Base-by-base conservation (phyloP, 2,329 filamentous ascomycete species). In the Acephala macrosclerotiorum region DNA sequence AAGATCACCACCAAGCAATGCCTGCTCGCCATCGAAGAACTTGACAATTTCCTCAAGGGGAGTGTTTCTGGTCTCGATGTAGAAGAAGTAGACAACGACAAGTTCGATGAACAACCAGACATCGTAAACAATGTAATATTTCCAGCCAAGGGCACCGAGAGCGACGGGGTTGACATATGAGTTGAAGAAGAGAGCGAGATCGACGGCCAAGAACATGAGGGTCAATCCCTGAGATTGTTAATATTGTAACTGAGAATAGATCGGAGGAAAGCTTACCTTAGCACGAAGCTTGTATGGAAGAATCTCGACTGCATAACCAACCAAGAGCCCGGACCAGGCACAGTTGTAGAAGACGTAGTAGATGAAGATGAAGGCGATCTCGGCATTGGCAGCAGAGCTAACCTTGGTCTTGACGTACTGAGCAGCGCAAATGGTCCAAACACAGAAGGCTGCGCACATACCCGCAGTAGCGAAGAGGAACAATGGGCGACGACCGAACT, bases 351-450 rank as follows among this genome's bases (percentile, higher is more conserved):
- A 82, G 61, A 83, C 77, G 57, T 77, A 77, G 79, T 81, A 83
- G 65, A 85, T 75, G 78, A 80, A 85, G 73, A 85, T 82, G 77
- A 84, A 81, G 65, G 77, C 77, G 64, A 83, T 78, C 66, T 72
- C 71, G 2, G 72, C 70, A 25, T 64, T 42, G 38, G 68, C 72
- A 60, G 70, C 66, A 18, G 63, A 60, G 9, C n/a, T 47, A 12
- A 63, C 56, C 1, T 22, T 38, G 8, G 66, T 70, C 25, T 65
- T 64, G 45, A 61, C 56, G 40, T 66, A 69, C 11, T 65, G 63
- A 35, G 71, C 71, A 20, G 72, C 67, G 56, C 66, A 71, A n/a
- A 71, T 58, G 11, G 72, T 73, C 70, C 69, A 71, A 59, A 66
- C 35, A 20, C 66, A 56, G 61, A 74, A 73, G 25, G 65, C 64